Evolutionary conservation across 805 yeast genomes (phyloP).

Genomic region (Starmerella tilneyi): DNA sequence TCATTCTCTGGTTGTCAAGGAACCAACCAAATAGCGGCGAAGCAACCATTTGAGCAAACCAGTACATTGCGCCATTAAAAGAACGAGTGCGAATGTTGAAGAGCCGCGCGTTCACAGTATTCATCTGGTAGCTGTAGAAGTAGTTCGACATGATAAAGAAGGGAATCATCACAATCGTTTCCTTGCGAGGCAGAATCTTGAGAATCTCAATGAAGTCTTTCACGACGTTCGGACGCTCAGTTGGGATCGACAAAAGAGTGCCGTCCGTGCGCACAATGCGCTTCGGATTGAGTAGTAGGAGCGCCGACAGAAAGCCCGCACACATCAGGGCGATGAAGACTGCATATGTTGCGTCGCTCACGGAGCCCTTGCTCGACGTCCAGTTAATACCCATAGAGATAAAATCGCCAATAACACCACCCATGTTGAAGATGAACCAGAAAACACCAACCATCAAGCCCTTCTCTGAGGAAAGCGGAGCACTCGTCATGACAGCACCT

Average conservation of each 20-base stretch:
- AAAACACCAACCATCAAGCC: slow-evolving; percentile 46
- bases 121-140: slow-evolving; percentile 58
- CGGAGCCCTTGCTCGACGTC: slow-evolving; percentile 32
- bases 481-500: slow-evolving; percentile 46
- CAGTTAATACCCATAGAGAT: slow-evolving; percentile 48
- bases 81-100: slow-evolving; percentile 53
- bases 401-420: slow-evolving; percentile 51
- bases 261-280: slow-evolving; percentile 19
- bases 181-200: slow-evolving; percentile 33
- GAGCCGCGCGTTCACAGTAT: slow-evolving; percentile 45
- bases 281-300: slow-evolving; percentile 15
- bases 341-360: slow-evolving; percentile 43
- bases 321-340: slow-evolving; percentile 47
- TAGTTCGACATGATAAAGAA: slow-evolving; percentile 55
- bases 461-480: slow-evolving; percentile 42
- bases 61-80: slow-evolving; percentile 49
- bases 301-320: slow-evolving; percentile 35
- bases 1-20: slow-evolving; percentile 36
- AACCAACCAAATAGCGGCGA: slow-evolving; percentile 41
- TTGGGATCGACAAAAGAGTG: slow-evolving; percentile 6
- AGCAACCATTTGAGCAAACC: slow-evolving; percentile 47
- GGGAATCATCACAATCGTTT: slow-evolving; percentile 45
- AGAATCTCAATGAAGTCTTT: slow-evolving; percentile 35
- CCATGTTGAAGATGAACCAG: slow-evolving; percentile 53
- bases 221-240: slow-evolving; percentile 32